Conservation (phyloP, 257 asterid genomes). For the Marsdenia floribunda region DNA sequence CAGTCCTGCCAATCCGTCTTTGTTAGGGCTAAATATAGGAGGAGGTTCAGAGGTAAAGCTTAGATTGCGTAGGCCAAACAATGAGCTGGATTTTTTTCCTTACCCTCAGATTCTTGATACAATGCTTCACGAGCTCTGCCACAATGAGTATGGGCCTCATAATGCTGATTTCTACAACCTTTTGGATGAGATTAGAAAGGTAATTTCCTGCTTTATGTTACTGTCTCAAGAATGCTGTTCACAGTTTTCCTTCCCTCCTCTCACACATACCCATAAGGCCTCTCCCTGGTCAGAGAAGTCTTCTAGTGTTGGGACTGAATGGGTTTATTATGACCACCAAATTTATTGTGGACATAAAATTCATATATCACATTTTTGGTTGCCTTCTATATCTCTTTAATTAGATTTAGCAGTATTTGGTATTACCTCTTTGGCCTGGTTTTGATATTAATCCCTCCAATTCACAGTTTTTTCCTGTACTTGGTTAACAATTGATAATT, state of each 20-base stretch:
- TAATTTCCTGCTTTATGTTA: conserved; percentile 11
- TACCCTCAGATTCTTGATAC: conserved; percentile 64
- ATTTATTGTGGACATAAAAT: not conserved
- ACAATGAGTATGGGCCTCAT: conserved; percentile 72
- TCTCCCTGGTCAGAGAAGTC: not conserved
- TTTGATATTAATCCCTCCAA: not conserved
- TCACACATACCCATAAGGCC: not conserved
- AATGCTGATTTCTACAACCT: conserved; percentile 81
- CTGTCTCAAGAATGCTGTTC: not conserved
- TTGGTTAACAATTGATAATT: not conserved
- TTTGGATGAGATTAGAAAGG: conserved; percentile 77
- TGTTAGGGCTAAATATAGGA: conserved; percentile 65
- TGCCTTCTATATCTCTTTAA: not conserved
- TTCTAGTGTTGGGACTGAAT: not conserved
- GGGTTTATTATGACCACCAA: not conserved
- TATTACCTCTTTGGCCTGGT: not conserved
- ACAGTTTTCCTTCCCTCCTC: not conserved
- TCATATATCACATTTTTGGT: not conserved
- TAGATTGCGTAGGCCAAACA: conserved; percentile 72
- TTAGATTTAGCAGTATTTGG: not conserved
- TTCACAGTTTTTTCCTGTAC: not conserved
- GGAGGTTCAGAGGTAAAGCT: conserved; percentile 77
- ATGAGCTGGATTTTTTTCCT: conserved; percentile 71
- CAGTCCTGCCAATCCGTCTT: conserved; percentile 69
- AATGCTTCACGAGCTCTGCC: conserved; percentile 95